Evolutionary conservation across 305 asterid genomes (phyloP), one percentile per base, ranked within the genome.

Genomic region (Striga hermonthica): DNA sequence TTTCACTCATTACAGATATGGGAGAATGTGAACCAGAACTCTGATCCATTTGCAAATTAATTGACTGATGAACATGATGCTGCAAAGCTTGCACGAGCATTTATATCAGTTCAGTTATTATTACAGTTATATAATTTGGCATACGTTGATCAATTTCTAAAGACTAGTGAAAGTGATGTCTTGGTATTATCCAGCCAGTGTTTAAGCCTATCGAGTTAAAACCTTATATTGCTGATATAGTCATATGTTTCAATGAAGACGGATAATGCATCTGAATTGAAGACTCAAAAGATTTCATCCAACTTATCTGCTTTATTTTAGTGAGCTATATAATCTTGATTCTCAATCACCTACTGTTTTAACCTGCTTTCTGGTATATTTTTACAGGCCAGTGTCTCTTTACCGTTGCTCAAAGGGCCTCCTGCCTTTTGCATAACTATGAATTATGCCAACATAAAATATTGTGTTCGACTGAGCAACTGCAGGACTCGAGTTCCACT

Each of bases 401-500:
- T 22, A 22, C 31, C 31, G 31, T 22, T 22, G 31, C 31, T 22
- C 31, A 22, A 22, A 22, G 31, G 31, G 31, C 31, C 31, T 22
- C 31, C 31, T 22, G 31, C 31, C 31, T 22, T 22, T 2, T 0
- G 1, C 31, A 2, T 22, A 0, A 1, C 31, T 22, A 22, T 22
- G 31, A 22, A 2, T 22, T 22, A 22, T 22, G 1, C 31, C 31
- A 22, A 22, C 31, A 56, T 71, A 36, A 48, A 65, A 56, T 34
- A 37, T 61, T 31, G 59, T 14, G 22, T 68, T 39, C 28, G 44
- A 69, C 16, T 57, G 41, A 55, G 63, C 41, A 11, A 28, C 65
- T 37, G 59, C 52, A 9, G 47, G 52, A 63, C 52, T 12, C 74
- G 35, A 58, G 44, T 47, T 60, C 35, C 9, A 63, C 72, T 67